Conservation (phyloP, 768 basidiomycete genomes). For the Tricholoma furcatifolium region DNA sequence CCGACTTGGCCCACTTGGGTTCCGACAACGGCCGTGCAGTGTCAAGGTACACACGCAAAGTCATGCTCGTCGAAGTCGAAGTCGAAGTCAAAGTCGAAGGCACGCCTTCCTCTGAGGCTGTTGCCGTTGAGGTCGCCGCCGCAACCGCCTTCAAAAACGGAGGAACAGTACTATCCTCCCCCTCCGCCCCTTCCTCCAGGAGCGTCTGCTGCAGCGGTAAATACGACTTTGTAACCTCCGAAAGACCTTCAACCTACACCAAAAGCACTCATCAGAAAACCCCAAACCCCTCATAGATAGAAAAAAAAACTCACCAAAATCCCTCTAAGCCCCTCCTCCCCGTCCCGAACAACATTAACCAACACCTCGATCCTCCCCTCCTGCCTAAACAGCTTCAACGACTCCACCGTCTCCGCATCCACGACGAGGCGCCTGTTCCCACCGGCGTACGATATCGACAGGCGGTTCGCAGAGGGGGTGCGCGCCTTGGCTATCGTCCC, state of each 20-base stretch:
- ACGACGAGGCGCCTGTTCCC: constrained; percentile 85
- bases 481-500: constrained; percentile 32
- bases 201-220: constrained; percentile 50
- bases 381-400: constrained; percentile 74
- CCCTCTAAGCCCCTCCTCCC: constrained; percentile 61
- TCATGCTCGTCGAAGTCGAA: constrained; percentile 51
- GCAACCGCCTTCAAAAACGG: constrained; percentile 54
- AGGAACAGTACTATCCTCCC: constrained; percentile 62
- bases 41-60: constrained; percentile 80
- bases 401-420: constrained; percentile 84
- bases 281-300: too few species aligned
- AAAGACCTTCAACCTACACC: constrained; percentile 69
- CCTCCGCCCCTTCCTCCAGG: constrained; percentile 33
- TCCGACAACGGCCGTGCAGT: constrained; percentile 87
- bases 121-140: too few species aligned
- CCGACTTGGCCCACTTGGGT: constrained; percentile 95
- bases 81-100: too few species aligned
- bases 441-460: constrained; percentile 95
- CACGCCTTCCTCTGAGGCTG: too few species aligned
- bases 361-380: constrained; percentile 86
- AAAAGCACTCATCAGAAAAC: constrained; percentile 10
- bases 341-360: constrained; percentile 58
- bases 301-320: constrained; percentile 58
- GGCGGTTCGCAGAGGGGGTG: constrained; percentile 72
- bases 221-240: constrained; percentile 72